These are phyloP conservation scores for Coemansia sp. DNA, from an alignment of 192 early-diverging fungal species.

Conservation along the genomic window DNA sequence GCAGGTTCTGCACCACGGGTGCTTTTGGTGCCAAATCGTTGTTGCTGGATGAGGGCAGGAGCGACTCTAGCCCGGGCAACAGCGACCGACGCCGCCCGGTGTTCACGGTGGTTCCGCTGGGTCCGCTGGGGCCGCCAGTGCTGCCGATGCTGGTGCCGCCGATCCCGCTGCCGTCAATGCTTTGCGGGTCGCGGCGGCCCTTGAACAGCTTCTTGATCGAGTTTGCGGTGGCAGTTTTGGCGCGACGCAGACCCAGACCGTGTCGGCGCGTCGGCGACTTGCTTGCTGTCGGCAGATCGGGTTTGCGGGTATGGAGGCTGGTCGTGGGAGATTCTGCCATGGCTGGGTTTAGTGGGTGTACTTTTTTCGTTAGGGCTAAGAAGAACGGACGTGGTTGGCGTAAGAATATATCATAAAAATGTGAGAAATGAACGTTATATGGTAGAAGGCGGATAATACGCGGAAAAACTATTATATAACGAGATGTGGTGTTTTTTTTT, in stretches of 20 bases:
- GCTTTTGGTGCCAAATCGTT: neutral
- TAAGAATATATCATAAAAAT: neutral
- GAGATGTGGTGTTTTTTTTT: neutral
- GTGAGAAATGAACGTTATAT: neutral
- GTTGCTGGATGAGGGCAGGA: neutral
- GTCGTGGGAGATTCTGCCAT: neutral
- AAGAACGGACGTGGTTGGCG: neutral
- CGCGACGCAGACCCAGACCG: constrained; percentile 18
- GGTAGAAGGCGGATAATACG: neutral
- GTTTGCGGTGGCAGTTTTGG: constrained; percentile 24
- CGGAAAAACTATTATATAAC: neutral
- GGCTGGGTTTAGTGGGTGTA: no score
- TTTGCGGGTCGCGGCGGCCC: constrained; percentile 4
- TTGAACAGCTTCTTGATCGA: constrained; percentile 38
- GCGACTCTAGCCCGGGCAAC: neutral
- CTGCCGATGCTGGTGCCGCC: neutral
- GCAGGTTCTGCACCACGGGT: constrained; percentile 1
- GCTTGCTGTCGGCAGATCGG: neutral
- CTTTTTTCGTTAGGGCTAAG: no score
- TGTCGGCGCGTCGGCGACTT: constrained; percentile 6
- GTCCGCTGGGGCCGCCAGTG: neutral
- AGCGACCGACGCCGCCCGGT: constrained; percentile 2
- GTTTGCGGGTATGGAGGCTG: neutral
- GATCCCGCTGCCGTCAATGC: neutral
- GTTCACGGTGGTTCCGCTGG: neutral